A percentile compares a stretch with the other conserved stretches of the same genome.
These are phyloP conservation scores for Cladosporium cucumerinum DNA, from an alignment of 2,329 filamentous ascomycete genomes.

Conservation along the genomic window DNA sequence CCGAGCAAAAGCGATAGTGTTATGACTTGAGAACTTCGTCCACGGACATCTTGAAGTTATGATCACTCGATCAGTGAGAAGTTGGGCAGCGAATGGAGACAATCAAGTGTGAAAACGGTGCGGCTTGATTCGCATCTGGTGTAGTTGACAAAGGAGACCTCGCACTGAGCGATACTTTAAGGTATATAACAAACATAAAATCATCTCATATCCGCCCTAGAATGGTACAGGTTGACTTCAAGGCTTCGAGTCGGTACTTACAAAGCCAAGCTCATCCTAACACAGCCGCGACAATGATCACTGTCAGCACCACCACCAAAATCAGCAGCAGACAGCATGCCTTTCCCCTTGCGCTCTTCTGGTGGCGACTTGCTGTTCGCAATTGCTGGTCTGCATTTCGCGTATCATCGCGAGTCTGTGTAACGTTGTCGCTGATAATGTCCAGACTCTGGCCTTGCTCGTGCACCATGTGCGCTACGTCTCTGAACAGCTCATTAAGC, in stretches of 20 bases:
- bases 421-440: slow-evolving; percentile 83
- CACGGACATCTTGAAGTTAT: background rate
- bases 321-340: slow-evolving; percentile 89
- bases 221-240: background rate
- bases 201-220: background rate
- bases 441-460: slow-evolving; percentile 90
- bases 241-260: background rate
- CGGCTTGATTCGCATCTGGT: background rate
- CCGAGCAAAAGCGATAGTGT: slow-evolving; percentile 2
- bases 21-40: background rate
- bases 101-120: background rate
- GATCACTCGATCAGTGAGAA: background rate
- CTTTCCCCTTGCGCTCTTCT: slow-evolving; percentile 93
- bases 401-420: slow-evolving; percentile 76
- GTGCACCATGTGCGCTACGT: slow-evolving; percentile 94
- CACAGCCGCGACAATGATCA: slow-evolving; percentile 83
- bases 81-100: no score
- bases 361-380: slow-evolving; percentile 80
- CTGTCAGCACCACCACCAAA: slow-evolving; percentile 79
- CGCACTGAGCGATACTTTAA: slow-evolving; percentile 2
- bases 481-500: slow-evolving; percentile 91
- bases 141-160: background rate
- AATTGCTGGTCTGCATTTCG: slow-evolving; percentile 82
- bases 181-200: slow-evolving; percentile 7
- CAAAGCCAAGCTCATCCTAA: slow-evolving; percentile 53